Evolutionary conservation across 306 rosid species (phyloP).

Genomic region (Quercus cerris): DNA sequence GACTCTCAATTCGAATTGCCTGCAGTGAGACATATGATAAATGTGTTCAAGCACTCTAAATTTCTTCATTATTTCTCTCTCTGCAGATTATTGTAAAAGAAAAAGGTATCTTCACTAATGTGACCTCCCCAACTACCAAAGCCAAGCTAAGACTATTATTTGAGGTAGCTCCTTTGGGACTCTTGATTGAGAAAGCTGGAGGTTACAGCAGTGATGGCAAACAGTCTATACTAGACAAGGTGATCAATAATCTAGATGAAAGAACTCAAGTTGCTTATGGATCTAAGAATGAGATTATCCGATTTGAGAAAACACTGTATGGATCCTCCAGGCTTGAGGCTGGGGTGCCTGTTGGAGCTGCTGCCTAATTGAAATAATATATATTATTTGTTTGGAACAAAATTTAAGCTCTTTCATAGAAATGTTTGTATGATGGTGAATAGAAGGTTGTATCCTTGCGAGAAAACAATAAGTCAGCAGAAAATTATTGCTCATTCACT

Average conservation of each 20-base stretch:
- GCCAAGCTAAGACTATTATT: conserved; percentile 91
- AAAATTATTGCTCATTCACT: neutral
- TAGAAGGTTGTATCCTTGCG: conserved; percentile 16
- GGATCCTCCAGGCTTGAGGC: conserved; percentile 96
- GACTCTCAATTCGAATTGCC: neutral
- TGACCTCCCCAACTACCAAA: conserved; percentile 80
- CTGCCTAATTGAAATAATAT: conserved; percentile 44
- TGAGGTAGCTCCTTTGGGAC: conserved; percentile 96
- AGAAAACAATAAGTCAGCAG: neutral
- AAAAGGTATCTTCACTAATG: conserved; percentile 91
- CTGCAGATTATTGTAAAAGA: conserved; percentile 89
- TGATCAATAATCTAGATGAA: conserved; percentile 66
- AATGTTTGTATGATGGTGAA: conserved; percentile 11
- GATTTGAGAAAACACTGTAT: conserved; percentile 91
- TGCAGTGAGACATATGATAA: neutral
- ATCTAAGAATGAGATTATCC: conserved; percentile 81
- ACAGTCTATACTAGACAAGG: conserved; percentile 81
- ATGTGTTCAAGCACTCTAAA: neutral
- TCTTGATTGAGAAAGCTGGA: conserved; percentile 90
- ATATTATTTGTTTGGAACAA: conserved; percentile 6
- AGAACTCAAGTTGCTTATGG: conserved; percentile 98
- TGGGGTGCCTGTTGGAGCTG: conserved; percentile 87
- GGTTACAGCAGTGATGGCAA: conserved; percentile 92
- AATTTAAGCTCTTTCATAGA: conserved; percentile 17
- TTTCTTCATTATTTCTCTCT: neutral